Base-by-base conservation (phyloP, 805 yeast genomes). In the Wickerhamiella brachini region DNA sequence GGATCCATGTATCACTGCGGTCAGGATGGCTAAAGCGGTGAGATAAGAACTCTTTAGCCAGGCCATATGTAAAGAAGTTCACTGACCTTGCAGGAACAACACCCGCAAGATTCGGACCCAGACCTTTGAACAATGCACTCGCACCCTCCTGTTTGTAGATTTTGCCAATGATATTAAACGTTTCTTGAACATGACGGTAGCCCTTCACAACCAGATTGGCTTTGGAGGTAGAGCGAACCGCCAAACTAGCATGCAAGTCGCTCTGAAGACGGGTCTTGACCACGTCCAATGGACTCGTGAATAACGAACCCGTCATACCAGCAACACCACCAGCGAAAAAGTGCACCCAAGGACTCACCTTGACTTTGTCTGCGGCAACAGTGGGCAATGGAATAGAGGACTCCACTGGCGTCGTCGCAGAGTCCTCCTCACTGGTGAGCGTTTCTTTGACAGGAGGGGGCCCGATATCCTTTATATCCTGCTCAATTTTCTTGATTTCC, bases 71-170 rank as follows among this genome's bases (percentile, higher is more conserved):
- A 72, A 89, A 89, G 65, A 93, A 93, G 67, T 93, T 93, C 56
- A 93, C 94, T 26, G 96, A 84, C 65, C 99, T 76, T 1, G 99
- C 97, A 0, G 99, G 99, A 43, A 93, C 90, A 15, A 93, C 97
- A 50, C 99, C 99, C 17, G 90, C 94, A 58, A 93, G 72, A 61
- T 90, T 93, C 9, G 99, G 98, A 0, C 98, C 98, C 48, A 93
- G 70, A 12, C 99, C 99, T 68, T 85, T 85, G 68, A 93, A 93
- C 45, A 93, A 71, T 3, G 97, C 90, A 44, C 84, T 71, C 26
- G 81, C 71, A 1, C 99, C 99, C 67, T 93, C 99, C 22, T 70
- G 69, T 31, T 66, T 66, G 64, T 85, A 83, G 18, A 93, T 83
- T 47, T 75, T 76, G 34, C 75, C 71, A 43, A 93, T 70, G 29